phyloP scores from a whole-genome alignment of 1,139 yeast genomes.

The Scheffersomyces insectosa region DNA sequence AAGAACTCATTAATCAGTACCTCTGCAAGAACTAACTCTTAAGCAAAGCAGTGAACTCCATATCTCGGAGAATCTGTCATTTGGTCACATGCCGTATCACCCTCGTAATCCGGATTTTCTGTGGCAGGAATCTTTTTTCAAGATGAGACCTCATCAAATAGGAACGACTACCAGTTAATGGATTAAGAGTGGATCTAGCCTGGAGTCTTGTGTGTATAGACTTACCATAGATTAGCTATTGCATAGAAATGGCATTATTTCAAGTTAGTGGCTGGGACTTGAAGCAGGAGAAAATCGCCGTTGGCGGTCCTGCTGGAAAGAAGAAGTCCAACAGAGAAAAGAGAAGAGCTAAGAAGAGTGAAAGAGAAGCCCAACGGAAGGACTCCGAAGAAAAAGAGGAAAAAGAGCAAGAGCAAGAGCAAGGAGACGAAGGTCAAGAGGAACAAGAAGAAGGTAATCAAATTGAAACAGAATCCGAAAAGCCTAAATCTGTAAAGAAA shows the following conservation, averaged over 20 bases:
- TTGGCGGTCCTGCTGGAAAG: conserved; percentile 38
- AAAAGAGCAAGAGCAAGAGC: conserved; percentile 4
- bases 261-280: conserved; percentile 84
- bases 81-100: no score
- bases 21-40: no score
- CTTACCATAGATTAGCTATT: no score
- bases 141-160: no score
- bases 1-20: no score
- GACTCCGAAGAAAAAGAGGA: conserved; percentile 12
- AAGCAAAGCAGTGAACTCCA: no score
- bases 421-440: conserved; percentile 11
- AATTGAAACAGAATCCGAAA: conserved; percentile 5
- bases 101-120: no score
- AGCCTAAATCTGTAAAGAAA: conserved; percentile 9
- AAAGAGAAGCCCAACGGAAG: conserved; percentile 27
- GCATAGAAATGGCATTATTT: conserved; percentile 60
- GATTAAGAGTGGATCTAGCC: no score
- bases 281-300: conserved; percentile 52
- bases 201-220: no score
- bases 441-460: conserved; percentile 12
- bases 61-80: no score
- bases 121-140: no score
- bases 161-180: no score
- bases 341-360: conserved; percentile 29
- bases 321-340: conserved; percentile 30